Base-by-base conservation (phyloP, 2,329 filamentous ascomycete genomes). In the Aspergillus sp. region DNA sequence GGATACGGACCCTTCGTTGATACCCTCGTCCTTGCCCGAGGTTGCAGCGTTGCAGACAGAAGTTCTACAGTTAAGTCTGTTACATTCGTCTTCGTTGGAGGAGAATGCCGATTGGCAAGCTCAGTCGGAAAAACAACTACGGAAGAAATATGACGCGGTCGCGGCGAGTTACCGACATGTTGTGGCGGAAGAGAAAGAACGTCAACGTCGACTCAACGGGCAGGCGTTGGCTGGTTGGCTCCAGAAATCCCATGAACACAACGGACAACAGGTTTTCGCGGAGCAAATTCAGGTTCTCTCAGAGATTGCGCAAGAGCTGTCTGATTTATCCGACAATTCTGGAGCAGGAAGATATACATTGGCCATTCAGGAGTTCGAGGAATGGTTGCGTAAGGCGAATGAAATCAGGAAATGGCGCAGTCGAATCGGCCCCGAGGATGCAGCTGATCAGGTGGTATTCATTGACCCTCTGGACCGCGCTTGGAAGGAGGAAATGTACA, bases 31-130 rank as follows among this genome's bases (percentile, higher is more conserved):
- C 7, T 60, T 59, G 51, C 60, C 64, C 13, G 65, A 70, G 28
- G 54, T 66, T 40, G 51, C 60, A 10, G 59, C 61, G 9, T 40
- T 72, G 29, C 65, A 69, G 44, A 69, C 65, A 0, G 70, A 74
- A 45, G 54, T 73, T 9, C 55, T 74, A 26, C 70, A 74, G 43
- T 48, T 73, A 11, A 64, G 60, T 41, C 58, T 72, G 5, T 54
- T 72, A 6, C 62, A 70, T 49, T 57, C 60, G 6, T 56, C 57
- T 5, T 57, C 52, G 6, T 41, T 62, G 13, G 59, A 59, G 33
- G 50, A 52, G 13, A 53, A 62, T 12, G 44, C 50, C 3, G 56
- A 64, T 35, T 67, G 62, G 66, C 58, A 63, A 44, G 35, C 44
- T 3, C 54, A 49, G 19, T 59, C 59, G 0, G 61, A 68, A 42